Evolutionary conservation across 257 asterid genomes (phyloP), one percentile per base, ranked within the genome.

Genomic region (Solanum neorickii): DNA sequence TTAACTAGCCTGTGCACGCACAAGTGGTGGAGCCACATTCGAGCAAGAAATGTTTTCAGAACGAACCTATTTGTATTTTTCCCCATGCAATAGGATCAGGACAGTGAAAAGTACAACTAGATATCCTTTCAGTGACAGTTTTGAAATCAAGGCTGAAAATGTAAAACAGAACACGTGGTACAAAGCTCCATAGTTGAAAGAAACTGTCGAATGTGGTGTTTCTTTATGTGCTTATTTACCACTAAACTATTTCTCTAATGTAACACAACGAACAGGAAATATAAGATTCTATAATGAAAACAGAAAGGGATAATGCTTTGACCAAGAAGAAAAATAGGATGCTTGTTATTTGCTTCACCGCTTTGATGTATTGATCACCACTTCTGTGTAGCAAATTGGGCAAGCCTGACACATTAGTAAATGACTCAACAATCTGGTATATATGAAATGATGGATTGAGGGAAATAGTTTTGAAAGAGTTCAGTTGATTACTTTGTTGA

Each of bases 401-500:
- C 88, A 86, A 31, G 88, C 88, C 88, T 86, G 83, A 33, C 37
- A 86, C 41, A 73, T 21, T n/a, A 72, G n/a, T 11, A 27, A 23
- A 72, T 42, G 69, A 23, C 87, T 86, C 59, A 86, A 65, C 44
- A 73, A 86, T 35, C 16, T 9, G 20, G 27, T 72, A 86, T 23
- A 29, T 33, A 65, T 68, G 25, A n/a, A 39, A 84, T 47, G 44
- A 47, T 47, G 1, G 68, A 82, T 31, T 18, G 39, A 49, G 16
- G 69, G 11, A 82, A 49, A 82, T 80, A 6, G 56, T 66, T 20
- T 41, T 39, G 37, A 65, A 35, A 82, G 89, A 41, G 86, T 60
- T 10, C 12, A 35, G 37, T 87, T 35, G 85, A 91, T 92, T 91
- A 95, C 99, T 89, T 96, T 96, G 89, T 95, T 96, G 87, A 96